Percentiles rank a stretch among this genome's conserved stretches.
Conservation (phyloP, 352 stramenopile genomes). For the Pythium myriotylum region DNA sequence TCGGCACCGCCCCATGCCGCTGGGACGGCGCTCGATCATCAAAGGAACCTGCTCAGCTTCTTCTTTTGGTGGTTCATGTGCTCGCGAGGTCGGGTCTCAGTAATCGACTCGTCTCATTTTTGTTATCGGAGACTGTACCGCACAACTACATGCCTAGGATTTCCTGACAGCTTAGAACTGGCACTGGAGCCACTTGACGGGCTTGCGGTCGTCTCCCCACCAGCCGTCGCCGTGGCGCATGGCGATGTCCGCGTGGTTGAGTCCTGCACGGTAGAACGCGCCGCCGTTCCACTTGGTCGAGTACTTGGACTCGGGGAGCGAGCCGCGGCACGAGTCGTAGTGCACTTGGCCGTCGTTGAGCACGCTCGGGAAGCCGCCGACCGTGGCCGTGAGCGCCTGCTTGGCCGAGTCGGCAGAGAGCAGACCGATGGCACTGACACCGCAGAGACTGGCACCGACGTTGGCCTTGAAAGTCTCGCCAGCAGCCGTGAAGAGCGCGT, state of each 20-base stretch:
- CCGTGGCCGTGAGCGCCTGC: conserved; percentile 18
- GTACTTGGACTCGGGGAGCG: conserved; percentile 13
- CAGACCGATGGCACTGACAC: conserved; percentile 31
- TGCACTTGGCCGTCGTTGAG: conserved; percentile 40
- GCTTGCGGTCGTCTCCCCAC: conserved; percentile 27
- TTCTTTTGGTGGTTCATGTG: too few species aligned
- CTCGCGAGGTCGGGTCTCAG: too few species aligned
- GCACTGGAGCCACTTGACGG: conserved; percentile 26
- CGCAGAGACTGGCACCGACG: conserved; percentile 27
- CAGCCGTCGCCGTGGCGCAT: conserved; percentile 22
- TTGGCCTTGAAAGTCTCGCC: conserved; percentile 1
- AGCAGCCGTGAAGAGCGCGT: conserved; percentile 20
- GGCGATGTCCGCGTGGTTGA: conserved; percentile 39
- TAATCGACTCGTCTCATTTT: too few species aligned
- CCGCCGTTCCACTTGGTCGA: conserved; percentile 16
- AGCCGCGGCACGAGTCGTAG: conserved; percentile 30
- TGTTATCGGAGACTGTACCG: too few species aligned
- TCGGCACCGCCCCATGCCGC: too few species aligned
- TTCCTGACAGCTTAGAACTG: conserved; percentile 26
- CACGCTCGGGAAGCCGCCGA: conserved; percentile 26
- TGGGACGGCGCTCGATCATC: too few species aligned
- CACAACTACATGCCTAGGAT: too few species aligned
- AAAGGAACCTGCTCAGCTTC: too few species aligned
- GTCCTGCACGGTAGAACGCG: conserved; percentile 32
- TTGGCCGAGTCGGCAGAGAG: conserved; percentile 22